Evolutionary conservation across 176 grass and related monocot species (phyloP).

Genomic region (Elymus sibiricus): DNA sequence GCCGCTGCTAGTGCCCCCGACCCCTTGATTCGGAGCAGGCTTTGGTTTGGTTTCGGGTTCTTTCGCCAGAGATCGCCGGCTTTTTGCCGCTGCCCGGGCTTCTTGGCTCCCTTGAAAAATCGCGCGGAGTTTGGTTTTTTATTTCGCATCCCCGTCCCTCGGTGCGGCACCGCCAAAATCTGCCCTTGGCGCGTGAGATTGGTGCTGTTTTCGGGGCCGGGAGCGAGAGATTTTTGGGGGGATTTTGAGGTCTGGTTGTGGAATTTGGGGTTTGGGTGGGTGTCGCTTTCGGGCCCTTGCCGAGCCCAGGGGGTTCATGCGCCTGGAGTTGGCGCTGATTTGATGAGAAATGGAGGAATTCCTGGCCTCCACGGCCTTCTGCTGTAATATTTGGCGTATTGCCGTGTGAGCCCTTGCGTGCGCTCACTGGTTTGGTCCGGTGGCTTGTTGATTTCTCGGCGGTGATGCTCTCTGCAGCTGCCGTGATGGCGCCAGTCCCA

Average conservation of each 20-base stretch:
- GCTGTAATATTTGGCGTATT: conserved; percentile 37
- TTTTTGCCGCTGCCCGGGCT: conserved; percentile 49
- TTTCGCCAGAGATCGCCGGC: conserved; percentile 70
- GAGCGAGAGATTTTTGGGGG: conserved; percentile 13
- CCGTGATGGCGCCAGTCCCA: conserved; percentile 42
- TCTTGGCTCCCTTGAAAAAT: conserved; percentile 39
- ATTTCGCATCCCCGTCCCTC: not conserved
- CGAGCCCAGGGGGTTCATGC: conserved; percentile 4
- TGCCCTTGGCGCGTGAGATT: conserved; percentile 29
- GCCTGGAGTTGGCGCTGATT: conserved; percentile 12
- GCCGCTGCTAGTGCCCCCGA: conserved; percentile 2
- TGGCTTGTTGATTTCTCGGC: conserved; percentile 32
- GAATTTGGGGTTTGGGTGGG: conserved; percentile 32
- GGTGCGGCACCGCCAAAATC: conserved; percentile 2
- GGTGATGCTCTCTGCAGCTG: conserved; percentile 37
- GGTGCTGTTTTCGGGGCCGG: conserved; percentile 16
- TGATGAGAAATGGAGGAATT: conserved; percentile 31
- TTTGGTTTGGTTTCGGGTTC: conserved; percentile 33
- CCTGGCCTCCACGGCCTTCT: conserved; percentile 14
- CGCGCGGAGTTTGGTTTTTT: conserved; percentile 16
- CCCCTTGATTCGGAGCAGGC: conserved; percentile 44
- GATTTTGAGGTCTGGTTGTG: conserved; percentile 23
- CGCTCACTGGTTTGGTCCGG: conserved; percentile 25
- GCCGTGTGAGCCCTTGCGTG: conserved; percentile 24
- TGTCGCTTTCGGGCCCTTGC: conserved; percentile 32